Evolutionary conservation across 2,329 filamentous ascomycete species (phyloP), one percentile per base, ranked within the genome.

Genomic region (Ascochyta fabae): DNA sequence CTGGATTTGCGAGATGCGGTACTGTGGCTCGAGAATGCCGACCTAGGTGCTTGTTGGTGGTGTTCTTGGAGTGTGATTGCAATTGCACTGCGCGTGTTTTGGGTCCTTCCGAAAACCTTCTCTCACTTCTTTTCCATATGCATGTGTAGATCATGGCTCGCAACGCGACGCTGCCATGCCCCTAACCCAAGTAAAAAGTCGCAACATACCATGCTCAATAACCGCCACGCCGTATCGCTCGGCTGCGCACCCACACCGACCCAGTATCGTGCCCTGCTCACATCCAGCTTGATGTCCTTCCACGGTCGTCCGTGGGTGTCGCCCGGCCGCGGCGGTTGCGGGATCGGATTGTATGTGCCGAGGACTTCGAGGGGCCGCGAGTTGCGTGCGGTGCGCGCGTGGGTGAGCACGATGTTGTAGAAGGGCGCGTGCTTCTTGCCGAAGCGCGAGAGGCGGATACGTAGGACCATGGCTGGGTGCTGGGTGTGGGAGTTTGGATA

Each of bases 341-440:
- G 85, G 51, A 85, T 77, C 3, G 85, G 85, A 68, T 87, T 83
- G 77, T 86, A 87, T 33, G 85, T 90, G 29, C 80, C 80, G 63
- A 99, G 88, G 59, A 99, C 95, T 81, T 99, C 95, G 76, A 99
- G 86, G 6, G 95, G 95, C 69, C 89, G 90, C 67, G 87, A 90
- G 79, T 94, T 91, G 67, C 92, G 87, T 34, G 95, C 93, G 38
- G 92, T 91, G 64, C 93, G 88, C 42, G 93, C 93, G 72, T 98
- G 94, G 15, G 92, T 86, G 62, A 99, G 91, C 64, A 98, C 92
- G 62, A 99, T 97, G 80, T 99, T 99, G 84, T 96, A 99, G 69
- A 97, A 89, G 2, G 95, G 94, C n/a, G 86, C 76, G 75, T 96
- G 93, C 63, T 85, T 87, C 76, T 89, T 91, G 74, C 93, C 92